Conservation (phyloP, 768 basidiomycete genomes). For the Leccinellum rugosiceps region DNA sequence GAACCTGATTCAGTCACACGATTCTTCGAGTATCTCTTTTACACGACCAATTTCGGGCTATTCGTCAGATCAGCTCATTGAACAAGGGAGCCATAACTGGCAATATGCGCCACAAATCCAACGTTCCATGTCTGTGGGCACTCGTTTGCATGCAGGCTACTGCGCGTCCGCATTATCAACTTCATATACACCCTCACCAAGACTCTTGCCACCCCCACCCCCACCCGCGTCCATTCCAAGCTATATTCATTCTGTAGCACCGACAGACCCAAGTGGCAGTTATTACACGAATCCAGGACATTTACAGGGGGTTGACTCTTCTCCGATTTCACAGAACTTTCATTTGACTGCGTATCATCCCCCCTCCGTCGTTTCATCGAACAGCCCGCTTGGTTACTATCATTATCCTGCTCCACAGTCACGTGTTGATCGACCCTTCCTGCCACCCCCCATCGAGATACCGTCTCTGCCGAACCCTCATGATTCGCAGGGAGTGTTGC, state of each 20-base stretch:
- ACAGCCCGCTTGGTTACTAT: background rate
- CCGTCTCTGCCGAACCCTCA: constrained; percentile 28
- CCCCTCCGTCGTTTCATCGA: constrained; percentile 52
- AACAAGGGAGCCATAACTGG: constrained; percentile 16
- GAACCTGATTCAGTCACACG: constrained; percentile 6
- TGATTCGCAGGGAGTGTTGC: constrained; percentile 39
- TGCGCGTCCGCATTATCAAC: constrained; percentile 38
- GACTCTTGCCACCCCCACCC: constrained; percentile 27
- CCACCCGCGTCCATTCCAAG: constrained; percentile 20
- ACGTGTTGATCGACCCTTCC: constrained; percentile 8
- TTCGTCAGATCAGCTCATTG: constrained; percentile 6
- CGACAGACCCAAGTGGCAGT: constrained; percentile 11
- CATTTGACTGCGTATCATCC: constrained; percentile 53
- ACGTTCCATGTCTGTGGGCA: constrained; percentile 54
- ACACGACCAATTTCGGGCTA: constrained; percentile 1
- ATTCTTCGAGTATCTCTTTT: constrained; percentile 9
- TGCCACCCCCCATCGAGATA: constrained; percentile 25
- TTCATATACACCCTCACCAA: constrained; percentile 16
- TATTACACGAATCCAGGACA: constrained; percentile 42
- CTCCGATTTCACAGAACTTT: constrained; percentile 57
- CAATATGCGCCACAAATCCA: constrained; percentile 38
- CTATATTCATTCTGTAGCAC: constrained; percentile 17
- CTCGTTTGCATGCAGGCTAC: constrained; percentile 30
- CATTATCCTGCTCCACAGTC: constrained; percentile 38
- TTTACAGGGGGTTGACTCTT: constrained; percentile 59